Evolutionary conservation across 2,329 filamentous ascomycete species (phyloP).

Genomic region (Trichoderma asperellum): DNA sequence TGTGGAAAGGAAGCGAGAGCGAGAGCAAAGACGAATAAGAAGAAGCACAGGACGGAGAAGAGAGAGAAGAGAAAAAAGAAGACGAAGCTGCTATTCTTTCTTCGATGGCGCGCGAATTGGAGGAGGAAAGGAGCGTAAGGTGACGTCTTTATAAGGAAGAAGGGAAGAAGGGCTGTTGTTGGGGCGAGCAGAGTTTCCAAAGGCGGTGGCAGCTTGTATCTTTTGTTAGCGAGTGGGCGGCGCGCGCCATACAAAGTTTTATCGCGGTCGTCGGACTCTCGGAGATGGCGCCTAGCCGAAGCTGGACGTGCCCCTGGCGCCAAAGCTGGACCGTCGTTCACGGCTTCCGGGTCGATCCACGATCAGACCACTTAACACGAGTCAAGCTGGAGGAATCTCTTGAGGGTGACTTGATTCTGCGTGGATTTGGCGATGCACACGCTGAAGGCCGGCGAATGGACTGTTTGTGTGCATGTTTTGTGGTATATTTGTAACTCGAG

Average conservation of each 20-base stretch:
- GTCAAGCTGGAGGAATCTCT: neutral
- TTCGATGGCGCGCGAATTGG: neutral
- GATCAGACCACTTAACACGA: slow-evolving; percentile 25
- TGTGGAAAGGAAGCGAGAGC: neutral
- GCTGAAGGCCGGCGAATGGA: neutral
- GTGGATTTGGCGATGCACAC: neutral
- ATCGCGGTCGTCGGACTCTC: slow-evolving; percentile 17
- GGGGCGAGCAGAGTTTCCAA: slow-evolving; percentile 3
- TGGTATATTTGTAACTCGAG: neutral
- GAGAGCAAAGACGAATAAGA: neutral
- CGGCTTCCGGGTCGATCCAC: slow-evolving; percentile 8
- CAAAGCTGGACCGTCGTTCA: neutral
- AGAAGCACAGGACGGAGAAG: neutral
- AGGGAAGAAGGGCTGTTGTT: neutral
- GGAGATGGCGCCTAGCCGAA: slow-evolving; percentile 17
- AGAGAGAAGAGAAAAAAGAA: neutral
- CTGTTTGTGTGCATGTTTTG: neutral
- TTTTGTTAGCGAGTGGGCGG: neutral
- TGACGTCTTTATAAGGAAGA: slow-evolving; percentile 6
- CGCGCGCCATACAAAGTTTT: slow-evolving; percentile 4
- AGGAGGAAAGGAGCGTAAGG: slow-evolving; percentile 12
- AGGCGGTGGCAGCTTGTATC: slow-evolving; percentile 6
- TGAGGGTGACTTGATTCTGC: neutral
- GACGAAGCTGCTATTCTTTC: neutral
- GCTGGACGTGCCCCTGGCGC: slow-evolving; percentile 14